These are phyloP conservation scores for Periglandula ipomoeae DNA, from an alignment of 2,329 filamentous ascomycete species.

Conservation along the genomic window DNA sequence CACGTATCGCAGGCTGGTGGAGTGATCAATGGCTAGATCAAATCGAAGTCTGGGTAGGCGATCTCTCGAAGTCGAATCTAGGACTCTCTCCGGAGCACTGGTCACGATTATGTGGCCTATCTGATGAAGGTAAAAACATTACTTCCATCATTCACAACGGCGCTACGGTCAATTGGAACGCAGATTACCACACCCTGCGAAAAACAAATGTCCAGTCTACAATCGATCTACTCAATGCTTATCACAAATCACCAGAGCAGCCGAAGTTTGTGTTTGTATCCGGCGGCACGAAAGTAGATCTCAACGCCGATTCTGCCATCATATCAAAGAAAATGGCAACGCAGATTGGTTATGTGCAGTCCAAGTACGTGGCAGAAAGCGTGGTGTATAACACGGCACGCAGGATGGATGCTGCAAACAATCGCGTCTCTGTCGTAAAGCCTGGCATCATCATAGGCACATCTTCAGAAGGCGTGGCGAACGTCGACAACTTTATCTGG, in stretches of 20 bases:
- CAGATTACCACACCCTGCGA: no score
- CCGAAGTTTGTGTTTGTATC: no score
- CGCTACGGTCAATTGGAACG: no score
- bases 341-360: slow-evolving; percentile 11
- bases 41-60: slow-evolving; percentile 12
- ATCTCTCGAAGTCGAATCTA: slow-evolving; percentile 2
- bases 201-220: no score
- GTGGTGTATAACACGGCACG: slow-evolving; percentile 7
- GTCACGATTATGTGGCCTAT: slow-evolving; percentile 41
- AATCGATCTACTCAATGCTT: no score
- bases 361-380: slow-evolving; percentile 12
- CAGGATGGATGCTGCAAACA: slow-evolving; percentile 6
- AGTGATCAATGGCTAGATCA: not conserved
- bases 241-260: no score
- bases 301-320: no score
- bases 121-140: not conserved
- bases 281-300: no score
- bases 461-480: slow-evolving; percentile 9
- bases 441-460: slow-evolving; percentile 13
- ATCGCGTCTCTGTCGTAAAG: slow-evolving; percentile 12
- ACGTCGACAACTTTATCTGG: slow-evolving; percentile 13
- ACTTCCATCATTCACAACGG: no score
- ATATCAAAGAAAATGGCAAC: no score
- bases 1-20: slow-evolving; percentile 11
- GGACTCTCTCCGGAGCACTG: slow-evolving; percentile 30